phyloP scores from a whole-genome alignment of 495 filamentous ascomycete genomes.

The Xylaria scruposa region DNA sequence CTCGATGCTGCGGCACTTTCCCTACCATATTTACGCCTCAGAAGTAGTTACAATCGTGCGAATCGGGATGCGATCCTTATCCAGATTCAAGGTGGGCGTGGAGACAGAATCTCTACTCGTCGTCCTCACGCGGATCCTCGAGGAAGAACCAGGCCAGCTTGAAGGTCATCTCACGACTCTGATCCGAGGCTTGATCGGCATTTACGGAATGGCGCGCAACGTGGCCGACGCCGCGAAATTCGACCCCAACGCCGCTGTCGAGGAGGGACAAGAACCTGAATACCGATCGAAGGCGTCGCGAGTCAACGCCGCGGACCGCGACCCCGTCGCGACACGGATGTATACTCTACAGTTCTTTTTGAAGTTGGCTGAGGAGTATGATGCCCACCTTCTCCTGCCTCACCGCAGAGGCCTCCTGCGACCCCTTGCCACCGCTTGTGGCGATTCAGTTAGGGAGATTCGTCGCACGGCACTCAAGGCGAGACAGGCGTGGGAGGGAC shows the following conservation, averaged over 20 bases:
- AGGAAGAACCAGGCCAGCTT: slow-evolving; percentile 43
- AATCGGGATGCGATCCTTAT: slow-evolving; percentile 48
- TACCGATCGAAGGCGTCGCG: not conserved
- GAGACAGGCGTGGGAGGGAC: slow-evolving; percentile 50
- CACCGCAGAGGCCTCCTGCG: slow-evolving; percentile 44
- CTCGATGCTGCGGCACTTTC: slow-evolving; percentile 48
- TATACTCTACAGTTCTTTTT: slow-evolving; percentile 48
- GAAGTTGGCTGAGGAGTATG: slow-evolving; percentile 47
- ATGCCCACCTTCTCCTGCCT: slow-evolving; percentile 46
- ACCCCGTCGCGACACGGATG: slow-evolving; percentile 39
- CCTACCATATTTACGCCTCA: slow-evolving; percentile 49
- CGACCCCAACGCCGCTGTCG: not conserved
- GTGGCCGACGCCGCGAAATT: slow-evolving; percentile 19
- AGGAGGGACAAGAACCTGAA: not conserved
- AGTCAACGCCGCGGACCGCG: slow-evolving; percentile 1
- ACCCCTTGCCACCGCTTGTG: slow-evolving; percentile 50
- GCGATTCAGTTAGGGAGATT: slow-evolving; percentile 52
- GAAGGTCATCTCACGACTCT: slow-evolving; percentile 46
- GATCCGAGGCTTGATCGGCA: slow-evolving; percentile 39
- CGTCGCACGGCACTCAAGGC: slow-evolving; percentile 48
- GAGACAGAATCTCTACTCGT: slow-evolving; percentile 45
- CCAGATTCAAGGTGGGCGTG: slow-evolving; percentile 29
- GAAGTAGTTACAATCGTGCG: slow-evolving; percentile 45
- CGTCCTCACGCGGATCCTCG: slow-evolving; percentile 48
- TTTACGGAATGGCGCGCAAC: slow-evolving; percentile 39